Percentiles rank a stretch among this genome's conserved stretches.
These are phyloP conservation scores for Chytriomyces sp. DNA, from an alignment of 192 early-diverging fungal genomes.

Conservation along the genomic window DNA sequence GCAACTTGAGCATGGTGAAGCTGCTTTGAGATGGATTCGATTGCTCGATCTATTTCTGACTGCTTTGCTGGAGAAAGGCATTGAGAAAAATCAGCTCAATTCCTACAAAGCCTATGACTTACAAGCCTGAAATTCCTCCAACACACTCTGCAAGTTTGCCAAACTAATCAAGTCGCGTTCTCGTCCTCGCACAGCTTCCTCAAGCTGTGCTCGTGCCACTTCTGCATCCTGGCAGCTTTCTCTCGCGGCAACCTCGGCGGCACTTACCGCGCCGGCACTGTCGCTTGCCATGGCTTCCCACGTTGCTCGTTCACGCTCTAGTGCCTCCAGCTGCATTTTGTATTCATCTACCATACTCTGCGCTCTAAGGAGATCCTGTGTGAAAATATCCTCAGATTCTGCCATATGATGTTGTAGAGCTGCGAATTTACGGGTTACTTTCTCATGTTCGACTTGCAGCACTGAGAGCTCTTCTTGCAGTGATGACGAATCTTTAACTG, in stretches of 20 bases:
- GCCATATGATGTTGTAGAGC: slow-evolving; percentile 63
- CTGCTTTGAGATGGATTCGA: slow-evolving; percentile 53
- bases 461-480: slow-evolving; percentile 41
- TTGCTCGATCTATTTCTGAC: slow-evolving; percentile 60
- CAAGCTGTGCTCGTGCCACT: slow-evolving; percentile 48
- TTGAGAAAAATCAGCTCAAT: background rate
- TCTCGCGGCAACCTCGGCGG: slow-evolving; percentile 38
- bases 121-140: slow-evolving; percentile 86
- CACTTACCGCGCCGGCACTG: slow-evolving; percentile 53
- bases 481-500: background rate
- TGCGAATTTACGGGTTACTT: slow-evolving; percentile 52
- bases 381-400: slow-evolving; percentile 60
- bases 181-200: slow-evolving; percentile 48
- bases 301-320: slow-evolving; percentile 66
- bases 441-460: slow-evolving; percentile 48
- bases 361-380: slow-evolving; percentile 58
- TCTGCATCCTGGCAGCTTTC: slow-evolving; percentile 58
- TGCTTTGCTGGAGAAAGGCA: slow-evolving; percentile 48
- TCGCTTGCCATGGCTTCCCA: slow-evolving; percentile 62
- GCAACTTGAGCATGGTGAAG: slow-evolving; percentile 38
- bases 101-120: slow-evolving; percentile 28
- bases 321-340: slow-evolving; percentile 54
- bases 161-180: slow-evolving; percentile 63
- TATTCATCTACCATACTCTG: slow-evolving; percentile 59
- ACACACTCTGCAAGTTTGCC: slow-evolving; percentile 82